Base-by-base conservation (phyloP, 345 rosid species). In the Cochlearia excelsa region DNA sequence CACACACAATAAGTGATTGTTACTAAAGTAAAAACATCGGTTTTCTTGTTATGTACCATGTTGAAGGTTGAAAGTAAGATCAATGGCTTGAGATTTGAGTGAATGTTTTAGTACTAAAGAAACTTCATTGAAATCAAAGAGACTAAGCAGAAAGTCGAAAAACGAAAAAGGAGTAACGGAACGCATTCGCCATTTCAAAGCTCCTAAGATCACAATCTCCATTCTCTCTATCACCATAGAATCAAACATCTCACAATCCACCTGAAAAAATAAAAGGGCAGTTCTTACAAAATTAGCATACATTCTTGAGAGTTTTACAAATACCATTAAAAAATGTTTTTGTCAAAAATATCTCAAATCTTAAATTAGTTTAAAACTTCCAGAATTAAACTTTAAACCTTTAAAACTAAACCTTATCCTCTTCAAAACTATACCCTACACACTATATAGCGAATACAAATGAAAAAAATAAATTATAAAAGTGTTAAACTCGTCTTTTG, bases 121-220 rank as follows among this genome's bases (percentile, higher is more conserved):
- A 6, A 81, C 81, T 51, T 83, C 82, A 10, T 79, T 65, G 61
- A 77, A 83, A 39, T 81, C 75, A 67, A 82, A 75, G 62, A 78
- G 76, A 46, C 77, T 63, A 41, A 79, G 35, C 74, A 86, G 84
- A 74, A 76, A 81, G 9, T 78, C 26, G 44, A 86, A 42, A 65
- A 90, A 90, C n/a, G 88, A 78, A 72, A 90, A 86, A 1, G 97
- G 95, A 54, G 93, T 86, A 58, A 90, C 58, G 8, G 97, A 90
- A 16, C 97, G 86, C 95, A 84, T 90, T 67, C 97, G 67, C 97
- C 97, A 90, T 69, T 84, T 78, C 11, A 89, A 75, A 59, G 87
- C 84, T 44, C 88, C 95, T 68, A 90, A 72, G 44, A 90, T 71
- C 23, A 90, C 67, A 23, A 68, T 67, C 75, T 90, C 95, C 93